phyloP scores from a whole-genome alignment of 2,329 filamentous ascomycete species.

The Talaromyces verruculosus region DNA sequence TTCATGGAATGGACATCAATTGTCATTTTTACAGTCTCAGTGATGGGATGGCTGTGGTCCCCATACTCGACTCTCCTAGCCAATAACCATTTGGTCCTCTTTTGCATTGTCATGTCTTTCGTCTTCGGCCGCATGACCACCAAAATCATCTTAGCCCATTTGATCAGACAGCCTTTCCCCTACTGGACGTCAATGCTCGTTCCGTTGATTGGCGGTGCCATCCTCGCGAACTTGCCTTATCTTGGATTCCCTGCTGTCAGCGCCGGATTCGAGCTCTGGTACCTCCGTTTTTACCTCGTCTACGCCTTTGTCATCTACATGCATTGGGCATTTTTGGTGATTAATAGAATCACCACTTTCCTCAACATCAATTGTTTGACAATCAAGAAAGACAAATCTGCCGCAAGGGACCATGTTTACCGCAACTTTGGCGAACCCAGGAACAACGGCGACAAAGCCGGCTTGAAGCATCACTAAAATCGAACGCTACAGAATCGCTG shows the following conservation, averaged over 20 bases:
- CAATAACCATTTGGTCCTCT: slow-evolving; percentile 86
- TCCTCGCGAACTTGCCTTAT: slow-evolving; percentile 77
- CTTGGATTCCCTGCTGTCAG: slow-evolving; percentile 69
- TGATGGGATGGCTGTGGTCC: slow-evolving; percentile 82
- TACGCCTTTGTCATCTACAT: slow-evolving; percentile 86
- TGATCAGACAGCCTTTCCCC: slow-evolving; percentile 90
- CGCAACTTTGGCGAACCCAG: slow-evolving; percentile 36
- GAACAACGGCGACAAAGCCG: slow-evolving; percentile 16
- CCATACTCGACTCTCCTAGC: slow-evolving; percentile 77
- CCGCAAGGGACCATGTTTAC: slow-evolving; percentile 38
- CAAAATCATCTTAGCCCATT: slow-evolving; percentile 95
- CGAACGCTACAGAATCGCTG: background rate
- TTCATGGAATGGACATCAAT: slow-evolving; percentile 96
- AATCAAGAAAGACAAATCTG: slow-evolving; percentile 55
- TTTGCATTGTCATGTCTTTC: slow-evolving; percentile 92
- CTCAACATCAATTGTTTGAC: slow-evolving; percentile 93
- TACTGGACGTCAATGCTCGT: slow-evolving; percentile 92
- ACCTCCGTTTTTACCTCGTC: slow-evolving; percentile 79
- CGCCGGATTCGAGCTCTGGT: slow-evolving; percentile 68
- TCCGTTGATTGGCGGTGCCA: slow-evolving; percentile 80
- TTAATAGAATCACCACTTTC: slow-evolving; percentile 86
- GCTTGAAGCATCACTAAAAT: slow-evolving; percentile 20
- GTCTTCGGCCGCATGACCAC: slow-evolving; percentile 98
- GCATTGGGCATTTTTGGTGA: slow-evolving; percentile 87
- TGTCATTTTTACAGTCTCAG: slow-evolving; percentile 71